These are phyloP conservation scores for Globisporangium iwayamae DNA, from an alignment of 352 stramenopile genomes.

Conservation along the genomic window DNA sequence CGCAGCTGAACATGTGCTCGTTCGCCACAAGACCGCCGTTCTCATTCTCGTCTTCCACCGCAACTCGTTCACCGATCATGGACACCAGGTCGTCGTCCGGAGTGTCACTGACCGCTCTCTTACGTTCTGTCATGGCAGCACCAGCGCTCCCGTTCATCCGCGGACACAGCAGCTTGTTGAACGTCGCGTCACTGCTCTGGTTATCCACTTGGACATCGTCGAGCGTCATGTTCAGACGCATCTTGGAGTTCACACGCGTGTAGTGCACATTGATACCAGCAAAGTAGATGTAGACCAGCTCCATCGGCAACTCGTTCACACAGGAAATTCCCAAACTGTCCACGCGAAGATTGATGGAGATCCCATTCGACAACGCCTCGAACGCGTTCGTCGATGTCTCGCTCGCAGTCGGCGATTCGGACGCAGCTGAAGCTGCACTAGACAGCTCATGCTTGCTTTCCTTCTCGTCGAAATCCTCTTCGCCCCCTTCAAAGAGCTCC, in stretches of 20 bases:
- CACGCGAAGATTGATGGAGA: conserved; percentile 67
- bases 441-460: conserved; percentile 79
- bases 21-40: conserved; percentile 53
- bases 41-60: conserved; percentile 23
- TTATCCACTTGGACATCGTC: conserved; percentile 88
- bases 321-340: conserved; percentile 84
- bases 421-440: conserved; percentile 55
- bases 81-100: conserved; percentile 46
- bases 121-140: conserved; percentile 22
- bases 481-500: conserved; percentile 86
- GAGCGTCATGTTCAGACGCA: conserved; percentile 81
- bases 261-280: conserved; percentile 78
- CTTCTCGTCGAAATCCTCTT: conserved; percentile 84
- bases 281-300: conserved; percentile 86
- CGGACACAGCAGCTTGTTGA: conserved; percentile 79
- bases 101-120: conserved; percentile 35
- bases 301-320: conserved; percentile 83
- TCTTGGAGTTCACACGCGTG: conserved; percentile 74
- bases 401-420: conserved; percentile 63
- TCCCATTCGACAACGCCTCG: conserved; percentile 58
- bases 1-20: conserved; percentile 76
- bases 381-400: conserved; percentile 75
- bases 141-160: conserved; percentile 37
- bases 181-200: conserved; percentile 80
- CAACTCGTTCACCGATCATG: conserved; percentile 32